Conservation (phyloP, 805 yeast genomes). For the Ogataea sp. region DNA sequence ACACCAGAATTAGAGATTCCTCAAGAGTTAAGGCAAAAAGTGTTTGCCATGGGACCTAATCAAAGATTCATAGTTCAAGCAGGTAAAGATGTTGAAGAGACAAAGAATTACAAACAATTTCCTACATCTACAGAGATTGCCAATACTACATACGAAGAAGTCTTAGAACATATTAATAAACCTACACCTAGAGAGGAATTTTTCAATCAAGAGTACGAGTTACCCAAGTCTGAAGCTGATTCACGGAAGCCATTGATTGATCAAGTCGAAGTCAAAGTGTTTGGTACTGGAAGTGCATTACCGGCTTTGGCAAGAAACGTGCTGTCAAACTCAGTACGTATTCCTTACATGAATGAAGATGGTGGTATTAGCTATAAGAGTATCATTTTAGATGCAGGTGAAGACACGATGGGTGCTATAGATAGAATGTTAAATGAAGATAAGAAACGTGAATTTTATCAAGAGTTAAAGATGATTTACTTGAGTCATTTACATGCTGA, state of each 20-base stretch:
- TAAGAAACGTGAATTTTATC: slow-evolving; percentile 27
- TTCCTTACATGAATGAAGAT: slow-evolving; percentile 38
- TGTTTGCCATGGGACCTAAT: slow-evolving; percentile 21
- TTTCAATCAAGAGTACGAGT: background rate
- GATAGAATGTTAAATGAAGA: slow-evolving; percentile 34
- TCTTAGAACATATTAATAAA: slow-evolving; percentile 10
- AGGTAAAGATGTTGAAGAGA: slow-evolving; percentile 1
- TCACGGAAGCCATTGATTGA: slow-evolving; percentile 25
- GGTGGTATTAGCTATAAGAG: slow-evolving; percentile 23
- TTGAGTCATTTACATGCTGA: slow-evolving; percentile 95
- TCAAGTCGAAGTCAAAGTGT: slow-evolving; percentile 59
- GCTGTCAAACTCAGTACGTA: slow-evolving; percentile 64
- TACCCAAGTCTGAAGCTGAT: slow-evolving; percentile 3
- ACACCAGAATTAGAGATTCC: slow-evolving; percentile 22
- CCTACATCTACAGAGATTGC: no score
- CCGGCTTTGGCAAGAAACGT: slow-evolving; percentile 87
- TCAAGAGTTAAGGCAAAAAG: slow-evolving; percentile 9
- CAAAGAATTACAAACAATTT: no score
- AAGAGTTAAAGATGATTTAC: slow-evolving; percentile 57
- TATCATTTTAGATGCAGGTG: slow-evolving; percentile 88
- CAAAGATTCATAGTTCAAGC: slow-evolving; percentile 17
- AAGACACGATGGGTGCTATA: slow-evolving; percentile 74
- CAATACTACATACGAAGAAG: slow-evolving; percentile 23
- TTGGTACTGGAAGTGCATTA: slow-evolving; percentile 91
- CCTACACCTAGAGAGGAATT: slow-evolving; percentile 10